phyloP scores from a whole-genome alignment of 352 stramenopile genomes.

The Pythium periplocum region DNA sequence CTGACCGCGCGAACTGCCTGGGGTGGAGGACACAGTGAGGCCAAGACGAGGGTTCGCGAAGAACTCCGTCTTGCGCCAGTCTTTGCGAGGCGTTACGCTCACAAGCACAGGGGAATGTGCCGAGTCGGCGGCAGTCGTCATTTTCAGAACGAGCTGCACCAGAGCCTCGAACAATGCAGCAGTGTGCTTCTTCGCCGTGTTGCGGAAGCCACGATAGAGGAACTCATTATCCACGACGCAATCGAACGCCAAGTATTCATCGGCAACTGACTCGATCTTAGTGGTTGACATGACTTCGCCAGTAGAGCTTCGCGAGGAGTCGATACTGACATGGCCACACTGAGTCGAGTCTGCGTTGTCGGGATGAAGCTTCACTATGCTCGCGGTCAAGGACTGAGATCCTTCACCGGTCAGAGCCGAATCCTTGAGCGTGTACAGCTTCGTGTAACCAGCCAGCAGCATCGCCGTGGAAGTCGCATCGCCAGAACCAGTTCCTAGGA shows the following conservation, averaged over 20 bases:
- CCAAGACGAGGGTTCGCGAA: slow-evolving; percentile 24
- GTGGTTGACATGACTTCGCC: too few species aligned
- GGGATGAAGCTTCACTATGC: too few species aligned
- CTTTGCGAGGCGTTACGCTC: slow-evolving; percentile 49
- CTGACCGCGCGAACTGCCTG: neutral
- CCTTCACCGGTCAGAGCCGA: too few species aligned
- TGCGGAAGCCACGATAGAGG: slow-evolving; percentile 41
- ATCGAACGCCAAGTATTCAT: slow-evolving; percentile 17
- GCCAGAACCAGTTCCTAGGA: too few species aligned
- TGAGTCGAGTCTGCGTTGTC: too few species aligned
- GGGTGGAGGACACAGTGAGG: too few species aligned
- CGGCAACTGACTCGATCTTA: neutral
- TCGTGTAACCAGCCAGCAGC: too few species aligned
- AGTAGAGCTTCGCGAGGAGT: too few species aligned
- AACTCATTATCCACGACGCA: slow-evolving; percentile 46
- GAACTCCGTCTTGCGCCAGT: slow-evolving; percentile 62
- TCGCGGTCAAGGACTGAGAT: too few species aligned
- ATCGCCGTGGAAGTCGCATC: too few species aligned
- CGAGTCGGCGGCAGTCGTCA: neutral
- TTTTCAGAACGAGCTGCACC: slow-evolving; percentile 11
- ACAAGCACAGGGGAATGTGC: slow-evolving; percentile 18
- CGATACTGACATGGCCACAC: too few species aligned
- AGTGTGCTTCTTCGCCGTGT: slow-evolving; percentile 30
- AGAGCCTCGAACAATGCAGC: slow-evolving; percentile 36
- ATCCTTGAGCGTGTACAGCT: too few species aligned